Percentiles rank a stretch among this genome's conserved stretches.
Conservation (phyloP, 2,329 filamentous ascomycete species). For the Calonectria pauciramosa region DNA sequence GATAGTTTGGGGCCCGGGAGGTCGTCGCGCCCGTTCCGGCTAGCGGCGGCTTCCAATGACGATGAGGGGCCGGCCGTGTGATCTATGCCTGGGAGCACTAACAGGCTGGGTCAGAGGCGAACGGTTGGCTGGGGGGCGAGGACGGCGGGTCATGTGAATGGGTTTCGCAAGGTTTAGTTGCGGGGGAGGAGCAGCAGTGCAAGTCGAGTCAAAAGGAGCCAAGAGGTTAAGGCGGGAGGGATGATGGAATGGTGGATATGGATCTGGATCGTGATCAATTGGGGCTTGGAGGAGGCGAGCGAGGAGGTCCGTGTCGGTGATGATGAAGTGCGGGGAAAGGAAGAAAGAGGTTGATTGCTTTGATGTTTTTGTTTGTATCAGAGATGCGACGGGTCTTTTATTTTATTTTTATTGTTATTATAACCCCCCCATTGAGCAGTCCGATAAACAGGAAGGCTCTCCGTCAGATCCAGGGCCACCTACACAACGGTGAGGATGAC, state of each 20-base stretch:
- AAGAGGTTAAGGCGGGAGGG: background rate
- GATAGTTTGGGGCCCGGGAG: background rate
- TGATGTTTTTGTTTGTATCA: background rate
- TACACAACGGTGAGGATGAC: background rate
- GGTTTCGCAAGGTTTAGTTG: constrained; percentile 15
- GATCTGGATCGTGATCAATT: background rate
- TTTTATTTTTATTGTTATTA: background rate
- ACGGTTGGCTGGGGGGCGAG: constrained; percentile 11
- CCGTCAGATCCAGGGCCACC: background rate
- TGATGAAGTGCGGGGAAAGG: background rate
- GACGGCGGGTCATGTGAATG: constrained; percentile 18
- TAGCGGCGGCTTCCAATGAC: constrained; percentile 25
- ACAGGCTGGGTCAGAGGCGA: background rate
- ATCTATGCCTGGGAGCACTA: constrained; percentile 27
- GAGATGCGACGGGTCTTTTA: background rate
- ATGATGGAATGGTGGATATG: constrained; percentile 5
- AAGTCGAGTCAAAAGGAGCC: background rate
- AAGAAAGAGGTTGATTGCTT: background rate
- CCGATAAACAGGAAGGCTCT: background rate
- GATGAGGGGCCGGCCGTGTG: constrained; percentile 21
- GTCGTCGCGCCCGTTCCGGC: constrained; percentile 17
- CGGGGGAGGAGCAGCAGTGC: background rate
- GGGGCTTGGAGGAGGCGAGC: background rate
- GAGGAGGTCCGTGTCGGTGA: background rate
- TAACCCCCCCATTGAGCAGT: background rate